Evolutionary conservation across 495 filamentous ascomycete genomes (phyloP).

Genomic region (Aspergillus biplanus): DNA sequence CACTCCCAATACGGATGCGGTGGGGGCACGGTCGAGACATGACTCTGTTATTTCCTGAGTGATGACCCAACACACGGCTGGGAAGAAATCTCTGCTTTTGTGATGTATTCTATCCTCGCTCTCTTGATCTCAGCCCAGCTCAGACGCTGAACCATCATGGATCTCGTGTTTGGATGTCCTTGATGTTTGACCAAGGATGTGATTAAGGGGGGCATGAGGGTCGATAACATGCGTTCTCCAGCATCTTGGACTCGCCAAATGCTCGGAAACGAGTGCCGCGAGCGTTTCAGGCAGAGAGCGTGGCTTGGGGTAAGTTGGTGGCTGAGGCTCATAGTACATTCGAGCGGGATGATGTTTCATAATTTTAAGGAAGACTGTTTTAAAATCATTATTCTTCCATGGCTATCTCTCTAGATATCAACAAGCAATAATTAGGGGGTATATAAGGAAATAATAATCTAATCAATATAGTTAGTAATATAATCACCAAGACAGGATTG

Average conservation of each 20-base stretch:
- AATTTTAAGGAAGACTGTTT: background rate
- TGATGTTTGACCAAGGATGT: background rate
- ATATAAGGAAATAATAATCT: too few species aligned
- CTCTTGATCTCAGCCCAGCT: background rate
- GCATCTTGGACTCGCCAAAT: background rate
- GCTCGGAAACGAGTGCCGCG: slow-evolving; percentile 13
- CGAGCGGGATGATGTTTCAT: slow-evolving; percentile 5
- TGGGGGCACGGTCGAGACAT: background rate
- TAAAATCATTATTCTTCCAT: too few species aligned
- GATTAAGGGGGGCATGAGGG: background rate
- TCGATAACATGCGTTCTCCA: slow-evolving; percentile 1
- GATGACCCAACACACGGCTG: background rate
- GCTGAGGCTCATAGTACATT: slow-evolving; percentile 10
- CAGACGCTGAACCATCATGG: background rate
- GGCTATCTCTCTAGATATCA: too few species aligned
- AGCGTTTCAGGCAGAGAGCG: slow-evolving; percentile 22
- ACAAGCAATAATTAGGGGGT: too few species aligned
- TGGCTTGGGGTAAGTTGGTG: background rate
- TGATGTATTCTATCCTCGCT: background rate
- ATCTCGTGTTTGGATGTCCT: background rate
- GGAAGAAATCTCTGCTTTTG: background rate
- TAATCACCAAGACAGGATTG: too few species aligned
- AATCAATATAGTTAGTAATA: too few species aligned
- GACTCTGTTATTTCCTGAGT: background rate
- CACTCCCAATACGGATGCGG: background rate